A percentile compares a stretch with the other conserved stretches of the same genome.
phyloP scores from a whole-genome alignment of 805 yeast genomes.

The Candida maltosa region DNA sequence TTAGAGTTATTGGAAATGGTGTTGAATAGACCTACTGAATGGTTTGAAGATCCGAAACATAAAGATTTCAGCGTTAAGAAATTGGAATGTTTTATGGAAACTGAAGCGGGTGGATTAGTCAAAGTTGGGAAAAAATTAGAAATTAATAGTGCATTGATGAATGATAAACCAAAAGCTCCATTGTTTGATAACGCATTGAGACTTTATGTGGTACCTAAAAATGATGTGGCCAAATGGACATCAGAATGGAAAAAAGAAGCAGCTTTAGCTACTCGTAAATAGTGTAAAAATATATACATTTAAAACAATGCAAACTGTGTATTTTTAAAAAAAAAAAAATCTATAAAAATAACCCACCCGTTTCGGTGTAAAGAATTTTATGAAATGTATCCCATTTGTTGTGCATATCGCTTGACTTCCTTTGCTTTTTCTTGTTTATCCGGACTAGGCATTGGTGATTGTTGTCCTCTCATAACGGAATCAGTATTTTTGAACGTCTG shows the following conservation, averaged over 20 bases:
- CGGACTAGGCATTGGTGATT: conserved; percentile 47
- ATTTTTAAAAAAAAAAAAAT: too few relatives aligned
- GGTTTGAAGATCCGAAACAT: conserved; percentile 65
- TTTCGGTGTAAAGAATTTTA: background rate
- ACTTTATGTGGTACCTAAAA: conserved; percentile 76
- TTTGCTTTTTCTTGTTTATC: conserved; percentile 37
- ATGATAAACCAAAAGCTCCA: conserved; percentile 55
- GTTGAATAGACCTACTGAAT: conserved; percentile 60
- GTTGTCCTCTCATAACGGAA: conserved; percentile 51
- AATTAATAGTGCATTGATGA: conserved; percentile 60
- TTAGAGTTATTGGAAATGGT: conserved; percentile 58
- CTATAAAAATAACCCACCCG: too few relatives aligned
- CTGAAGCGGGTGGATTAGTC: conserved; percentile 77
- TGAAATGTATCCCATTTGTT: conserved; percentile 39
- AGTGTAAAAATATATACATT: conserved; percentile 2
- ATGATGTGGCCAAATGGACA: conserved; percentile 63
- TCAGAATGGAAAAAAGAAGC: conserved; percentile 58
- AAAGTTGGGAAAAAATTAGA: conserved; percentile 78
- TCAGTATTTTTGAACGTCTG: conserved; percentile 58
- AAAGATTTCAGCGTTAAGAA: conserved; percentile 54
- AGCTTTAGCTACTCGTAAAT: conserved; percentile 46
- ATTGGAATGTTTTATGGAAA: conserved; percentile 77
- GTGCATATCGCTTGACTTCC: conserved; percentile 41
- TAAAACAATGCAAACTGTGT: conserved; percentile 2
- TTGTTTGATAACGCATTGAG: conserved; percentile 71